phyloP scores from a whole-genome alignment of 768 basidiomycete species.

The Saitozyma podzolica region DNA sequence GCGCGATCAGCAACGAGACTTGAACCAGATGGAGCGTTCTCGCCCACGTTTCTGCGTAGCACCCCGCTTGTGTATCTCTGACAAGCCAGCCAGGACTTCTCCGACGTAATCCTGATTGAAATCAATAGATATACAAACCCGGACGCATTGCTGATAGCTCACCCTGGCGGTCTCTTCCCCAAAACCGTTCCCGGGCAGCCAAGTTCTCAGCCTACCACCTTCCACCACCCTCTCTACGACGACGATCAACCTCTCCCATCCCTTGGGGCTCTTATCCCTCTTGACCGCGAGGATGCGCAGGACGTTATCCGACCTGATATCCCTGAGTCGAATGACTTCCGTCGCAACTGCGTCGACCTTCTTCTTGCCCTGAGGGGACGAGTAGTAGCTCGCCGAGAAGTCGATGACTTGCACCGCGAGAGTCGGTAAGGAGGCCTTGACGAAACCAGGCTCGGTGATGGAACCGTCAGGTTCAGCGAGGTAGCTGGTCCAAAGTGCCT shows the following conservation, averaged over 20 bases:
- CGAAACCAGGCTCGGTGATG: conserved; percentile 15
- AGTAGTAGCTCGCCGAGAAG: conserved; percentile 41
- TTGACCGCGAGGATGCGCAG: conserved; percentile 36
- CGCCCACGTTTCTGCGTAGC: conserved; percentile 33
- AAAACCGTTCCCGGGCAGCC: conserved; percentile 36
- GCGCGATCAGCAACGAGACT: background rate
- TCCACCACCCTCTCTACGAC: conserved; percentile 30
- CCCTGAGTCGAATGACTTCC: conserved; percentile 36
- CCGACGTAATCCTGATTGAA: conserved; percentile 22
- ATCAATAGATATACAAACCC: background rate
- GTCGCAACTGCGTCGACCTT: conserved; percentile 36
- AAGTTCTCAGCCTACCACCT: conserved; percentile 32
- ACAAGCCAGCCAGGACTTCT: conserved; percentile 39
- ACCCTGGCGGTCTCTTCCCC: conserved; percentile 27
- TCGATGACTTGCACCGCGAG: conserved; percentile 43
- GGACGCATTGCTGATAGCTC: too few relatives aligned
- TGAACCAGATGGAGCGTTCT: conserved; percentile 9
- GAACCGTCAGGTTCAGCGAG: conserved; percentile 37
- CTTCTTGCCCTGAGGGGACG: conserved; percentile 36
- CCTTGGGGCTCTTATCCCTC: conserved; percentile 39
- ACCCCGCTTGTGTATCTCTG: conserved; percentile 36
- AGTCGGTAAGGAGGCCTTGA: conserved; percentile 26
- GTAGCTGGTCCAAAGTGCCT: conserved; percentile 43
- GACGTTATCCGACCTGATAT: conserved; percentile 33
- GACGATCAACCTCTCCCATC: conserved; percentile 45